Conservation (phyloP, 2,329 filamentous ascomycete species). For the Pseudodiploospora longispora region DNA sequence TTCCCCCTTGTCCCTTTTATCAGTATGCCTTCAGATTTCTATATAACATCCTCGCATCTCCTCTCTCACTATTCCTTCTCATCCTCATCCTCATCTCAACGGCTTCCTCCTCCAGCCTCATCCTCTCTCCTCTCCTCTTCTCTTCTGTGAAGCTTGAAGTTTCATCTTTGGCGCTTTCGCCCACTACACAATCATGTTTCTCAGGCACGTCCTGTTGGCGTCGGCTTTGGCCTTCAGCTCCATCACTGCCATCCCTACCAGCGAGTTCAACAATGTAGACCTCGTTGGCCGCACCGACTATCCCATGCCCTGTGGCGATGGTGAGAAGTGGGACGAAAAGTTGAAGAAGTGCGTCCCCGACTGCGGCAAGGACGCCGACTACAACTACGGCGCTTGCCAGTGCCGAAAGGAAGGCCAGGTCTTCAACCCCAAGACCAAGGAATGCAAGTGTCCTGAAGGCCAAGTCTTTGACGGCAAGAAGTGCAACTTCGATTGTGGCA, state of each 20-base stretch:
- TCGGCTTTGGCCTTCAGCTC: constrained; percentile 6
- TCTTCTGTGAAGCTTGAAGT: too few species aligned
- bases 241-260: constrained; percentile 6
- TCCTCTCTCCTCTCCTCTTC: too few species aligned
- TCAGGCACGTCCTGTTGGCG: constrained; percentile 6
- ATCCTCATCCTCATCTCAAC: too few species aligned
- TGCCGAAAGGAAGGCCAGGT: constrained; percentile 6
- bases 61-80: too few species aligned
- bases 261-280: not conserved
- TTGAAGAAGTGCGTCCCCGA: not conserved
- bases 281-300: not conserved
- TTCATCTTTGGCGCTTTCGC: too few species aligned
- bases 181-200: constrained; percentile 2
- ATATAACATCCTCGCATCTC: too few species aligned
- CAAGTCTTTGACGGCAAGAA: constrained; percentile 2
- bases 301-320: not conserved
- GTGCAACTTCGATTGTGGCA: not conserved
- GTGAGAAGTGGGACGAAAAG: constrained; percentile 5
- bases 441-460: constrained; percentile 6
- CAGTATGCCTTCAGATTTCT: too few species aligned
- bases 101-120: too few species aligned
- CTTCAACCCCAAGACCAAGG: constrained; percentile 5
- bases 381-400: constrained; percentile 5
- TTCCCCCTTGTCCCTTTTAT: too few species aligned
- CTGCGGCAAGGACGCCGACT: constrained; percentile 8